Base-by-base conservation (phyloP, 139 green algal genomes). In the Pycnococcus provasolii region DNA sequence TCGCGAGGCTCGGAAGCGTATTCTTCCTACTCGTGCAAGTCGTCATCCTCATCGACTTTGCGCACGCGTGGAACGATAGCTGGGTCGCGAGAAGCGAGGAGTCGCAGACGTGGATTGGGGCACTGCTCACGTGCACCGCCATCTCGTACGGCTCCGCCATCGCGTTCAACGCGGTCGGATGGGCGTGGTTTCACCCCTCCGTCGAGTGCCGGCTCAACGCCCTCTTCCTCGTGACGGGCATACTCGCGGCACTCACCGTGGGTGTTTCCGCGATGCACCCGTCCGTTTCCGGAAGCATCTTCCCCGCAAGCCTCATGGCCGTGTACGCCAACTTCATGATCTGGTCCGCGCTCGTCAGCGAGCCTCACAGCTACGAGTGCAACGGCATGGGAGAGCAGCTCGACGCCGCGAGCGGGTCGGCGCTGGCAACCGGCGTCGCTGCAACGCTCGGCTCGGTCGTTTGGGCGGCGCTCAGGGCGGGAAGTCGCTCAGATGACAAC, bases 1-100 rank as follows among this genome's bases (percentile, higher is more conserved):
- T 92, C 7, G 91, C 92, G 0, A 79, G 89, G 37, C 58, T 96
- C 52, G 92, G 85, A 3, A 92, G 83, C 41, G 90, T 81, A 6
- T 4, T 90, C 13, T 99, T 97, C 81, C 79, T 99, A 6, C 55
- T 94, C 57, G 84, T 98, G 37, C 93, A 99, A 77, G 89, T 96
- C 73, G 61, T 97, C 58, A 94, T 96, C 57, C 80, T 96, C 51
- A 73, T 98, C 43, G 93, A 99, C 77, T 90, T 96, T 67, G 81
- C 87, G 3, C 79, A 90, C 72, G 62, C 62, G n/a, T 91, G 84
- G 84, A 96, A 98, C 75, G 91, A 95, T 43, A 70, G 76, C 3
- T 98, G 93, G 91, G 90, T 93, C 50, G 77, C 77, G 5, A 62
- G 91, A 67, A 26, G 26, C 26, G 26, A 26, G 26, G 80, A 95